These are phyloP conservation scores for Fusarium marasasianum DNA, from an alignment of 2,329 filamentous ascomycete species.

Conservation along the genomic window DNA sequence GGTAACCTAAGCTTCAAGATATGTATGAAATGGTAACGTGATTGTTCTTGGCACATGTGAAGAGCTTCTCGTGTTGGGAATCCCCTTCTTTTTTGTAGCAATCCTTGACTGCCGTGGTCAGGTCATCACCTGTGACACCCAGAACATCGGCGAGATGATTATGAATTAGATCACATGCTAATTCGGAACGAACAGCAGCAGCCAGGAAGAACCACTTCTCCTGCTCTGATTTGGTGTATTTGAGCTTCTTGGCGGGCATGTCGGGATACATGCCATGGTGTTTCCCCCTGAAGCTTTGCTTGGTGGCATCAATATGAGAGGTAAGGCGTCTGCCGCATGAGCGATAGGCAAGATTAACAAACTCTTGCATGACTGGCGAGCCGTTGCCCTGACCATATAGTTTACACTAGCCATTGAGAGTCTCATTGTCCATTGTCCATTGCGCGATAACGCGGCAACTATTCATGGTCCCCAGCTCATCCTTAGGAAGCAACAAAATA, in stretches of 20 bases:
- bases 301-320: neutral
- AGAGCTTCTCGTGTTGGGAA: neutral
- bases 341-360: neutral
- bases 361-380: neutral
- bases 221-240: neutral
- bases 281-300: neutral
- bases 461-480: neutral
- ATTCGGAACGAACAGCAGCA: neutral
- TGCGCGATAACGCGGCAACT: neutral
- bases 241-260: neutral
- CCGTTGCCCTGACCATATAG: neutral
- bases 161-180: neutral
- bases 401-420: neutral
- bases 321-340: neutral
- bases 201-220: neutral
- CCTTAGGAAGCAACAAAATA: neutral
- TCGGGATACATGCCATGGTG: neutral
- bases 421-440: neutral
- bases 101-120: neutral
- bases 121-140: neutral
- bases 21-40: too few species aligned
- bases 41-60: neutral
- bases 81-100: neutral
- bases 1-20: too few species aligned
- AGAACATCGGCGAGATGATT: neutral